These are phyloP conservation scores for Capniomyces stellatus DNA, from an alignment of 371 early-diverging fungal genomes.

Conservation along the genomic window DNA sequence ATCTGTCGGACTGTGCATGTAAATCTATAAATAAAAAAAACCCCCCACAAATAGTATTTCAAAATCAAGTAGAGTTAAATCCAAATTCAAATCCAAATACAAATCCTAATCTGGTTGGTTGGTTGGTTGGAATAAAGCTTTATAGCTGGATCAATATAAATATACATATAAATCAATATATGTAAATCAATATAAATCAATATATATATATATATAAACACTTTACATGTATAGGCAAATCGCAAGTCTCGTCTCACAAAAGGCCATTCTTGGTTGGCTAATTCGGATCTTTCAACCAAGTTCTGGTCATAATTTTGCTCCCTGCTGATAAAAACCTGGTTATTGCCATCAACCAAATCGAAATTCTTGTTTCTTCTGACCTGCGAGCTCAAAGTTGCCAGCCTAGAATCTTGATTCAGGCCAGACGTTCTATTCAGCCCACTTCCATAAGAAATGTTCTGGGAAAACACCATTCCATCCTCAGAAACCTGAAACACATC, in stretches of 20 bases:
- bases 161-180: no score
- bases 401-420: neutral
- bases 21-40: no score
- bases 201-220: no score
- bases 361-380: neutral
- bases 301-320: neutral
- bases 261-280: neutral
- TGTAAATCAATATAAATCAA: no score
- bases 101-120: no score
- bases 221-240: no score
- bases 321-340: neutral
- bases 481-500: neutral
- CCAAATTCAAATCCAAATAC: no score
- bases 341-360: neutral
- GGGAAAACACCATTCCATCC: neutral
- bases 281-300: neutral
- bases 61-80: no score
- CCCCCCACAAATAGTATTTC: no score
- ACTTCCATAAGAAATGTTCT: neutral
- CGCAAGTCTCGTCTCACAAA: neutral
- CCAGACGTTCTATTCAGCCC: neutral
- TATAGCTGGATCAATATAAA: no score
- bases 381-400: neutral
- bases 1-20: no score
- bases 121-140: no score